Evolutionary conservation across 2,329 filamentous ascomycete species (phyloP).

Genomic region (Cadophora malorum): DNA sequence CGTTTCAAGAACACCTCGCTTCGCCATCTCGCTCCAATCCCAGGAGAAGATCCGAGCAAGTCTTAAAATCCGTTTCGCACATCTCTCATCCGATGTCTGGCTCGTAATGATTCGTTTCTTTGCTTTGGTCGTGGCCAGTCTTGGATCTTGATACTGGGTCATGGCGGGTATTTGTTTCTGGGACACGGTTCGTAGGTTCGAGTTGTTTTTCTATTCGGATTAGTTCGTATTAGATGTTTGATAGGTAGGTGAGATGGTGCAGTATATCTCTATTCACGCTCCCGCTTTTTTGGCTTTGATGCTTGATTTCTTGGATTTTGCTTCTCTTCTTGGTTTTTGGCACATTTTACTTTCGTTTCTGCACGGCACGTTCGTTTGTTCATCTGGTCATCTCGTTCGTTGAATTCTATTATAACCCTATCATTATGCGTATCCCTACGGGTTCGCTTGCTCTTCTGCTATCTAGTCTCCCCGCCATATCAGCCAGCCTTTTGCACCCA

Average conservation of each 20-base stretch:
- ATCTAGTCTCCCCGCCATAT: background rate
- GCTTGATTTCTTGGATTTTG: background rate
- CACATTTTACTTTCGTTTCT: background rate
- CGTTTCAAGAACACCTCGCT: background rate
- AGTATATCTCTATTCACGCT: background rate
- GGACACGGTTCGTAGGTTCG: constrained; percentile 11
- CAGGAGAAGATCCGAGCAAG: background rate
- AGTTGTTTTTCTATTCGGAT: background rate
- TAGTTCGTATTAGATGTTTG: background rate
- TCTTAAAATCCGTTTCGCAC: background rate
- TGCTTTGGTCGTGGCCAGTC: background rate
- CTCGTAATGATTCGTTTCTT: constrained; percentile 1
- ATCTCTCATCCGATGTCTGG: constrained; percentile 2
- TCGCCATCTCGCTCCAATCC: background rate
- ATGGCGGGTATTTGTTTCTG: background rate
- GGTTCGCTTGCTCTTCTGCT: background rate
- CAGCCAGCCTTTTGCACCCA: constrained; percentile 21
- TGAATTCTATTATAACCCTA: background rate
- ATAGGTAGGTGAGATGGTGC: background rate
- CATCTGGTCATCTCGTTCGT: background rate
- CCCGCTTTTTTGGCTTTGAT: background rate
- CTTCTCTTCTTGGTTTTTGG: background rate
- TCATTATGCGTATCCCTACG: background rate
- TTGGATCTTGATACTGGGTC: constrained; percentile 5
- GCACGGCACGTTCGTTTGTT: background rate